Conservation (phyloP, 805 yeast genomes). For the Hanseniaspora singularis region DNA sequence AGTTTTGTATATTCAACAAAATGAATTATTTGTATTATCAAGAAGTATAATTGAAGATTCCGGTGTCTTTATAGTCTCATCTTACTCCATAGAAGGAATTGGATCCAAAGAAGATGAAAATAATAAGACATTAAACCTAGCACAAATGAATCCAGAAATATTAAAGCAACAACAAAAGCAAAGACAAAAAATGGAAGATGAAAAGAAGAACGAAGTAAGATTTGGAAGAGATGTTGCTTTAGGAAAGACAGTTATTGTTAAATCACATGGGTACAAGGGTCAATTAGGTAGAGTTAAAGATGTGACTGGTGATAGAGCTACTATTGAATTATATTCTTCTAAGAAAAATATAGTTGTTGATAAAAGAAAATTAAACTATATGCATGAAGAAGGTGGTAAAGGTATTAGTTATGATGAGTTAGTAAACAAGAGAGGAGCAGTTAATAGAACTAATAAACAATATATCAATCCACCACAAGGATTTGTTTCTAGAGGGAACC, state of each 20-base stretch:
- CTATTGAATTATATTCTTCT: slow-evolving; percentile 88
- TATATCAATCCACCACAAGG: background rate
- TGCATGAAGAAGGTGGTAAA: slow-evolving; percentile 49
- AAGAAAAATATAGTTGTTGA: slow-evolving; percentile 76
- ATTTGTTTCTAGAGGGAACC: slow-evolving; percentile 14
- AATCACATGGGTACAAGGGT: slow-evolving; percentile 89
- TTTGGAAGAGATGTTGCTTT: slow-evolving; percentile 74
- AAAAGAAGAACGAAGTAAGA: slow-evolving; percentile 30
- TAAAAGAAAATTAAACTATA: slow-evolving; percentile 65
- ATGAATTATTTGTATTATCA: slow-evolving; percentile 65
- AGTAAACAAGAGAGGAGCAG: slow-evolving; percentile 39
- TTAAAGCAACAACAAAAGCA: slow-evolving; percentile 34
- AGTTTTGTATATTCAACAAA: slow-evolving; percentile 75
- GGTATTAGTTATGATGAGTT: slow-evolving; percentile 71
- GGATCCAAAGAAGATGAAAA: slow-evolving; percentile 48
- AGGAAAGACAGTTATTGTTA: slow-evolving; percentile 73
- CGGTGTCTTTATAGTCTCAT: slow-evolving; percentile 77
- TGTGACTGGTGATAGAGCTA: slow-evolving; percentile 80
- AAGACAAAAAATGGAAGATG: slow-evolving; percentile 8
- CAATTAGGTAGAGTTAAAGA: slow-evolving; percentile 86
- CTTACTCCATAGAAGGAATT: slow-evolving; percentile 66
- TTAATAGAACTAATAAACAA: slow-evolving; percentile 23
- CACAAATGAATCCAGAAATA: slow-evolving; percentile 72
- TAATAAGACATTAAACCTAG: slow-evolving; percentile 50
- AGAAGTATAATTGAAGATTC: slow-evolving; percentile 70